phyloP scores from a whole-genome alignment of 78 protist genomes.

The Dictyostelium citrinum region DNA sequence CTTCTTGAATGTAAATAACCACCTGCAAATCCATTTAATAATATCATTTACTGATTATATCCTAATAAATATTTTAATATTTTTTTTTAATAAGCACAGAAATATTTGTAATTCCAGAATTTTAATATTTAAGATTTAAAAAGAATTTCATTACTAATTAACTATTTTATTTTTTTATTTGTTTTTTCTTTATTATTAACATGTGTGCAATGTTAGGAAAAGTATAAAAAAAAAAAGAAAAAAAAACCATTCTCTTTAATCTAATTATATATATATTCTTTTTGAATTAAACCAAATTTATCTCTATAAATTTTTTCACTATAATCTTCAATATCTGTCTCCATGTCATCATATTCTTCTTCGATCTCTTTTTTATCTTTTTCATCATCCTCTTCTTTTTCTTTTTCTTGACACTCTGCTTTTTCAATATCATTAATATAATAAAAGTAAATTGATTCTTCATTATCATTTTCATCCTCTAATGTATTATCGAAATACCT shows the following conservation, averaged over 20 bases:
- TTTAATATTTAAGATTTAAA: no score
- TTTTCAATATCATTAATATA: background rate
- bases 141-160: no score
- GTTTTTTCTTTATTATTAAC: no score
- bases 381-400: background rate
- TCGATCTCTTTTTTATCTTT: background rate
- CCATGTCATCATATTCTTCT: background rate
- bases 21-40: background rate
- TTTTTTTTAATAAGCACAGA: no score
- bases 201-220: no score
- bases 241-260: no score
- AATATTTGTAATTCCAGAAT: no score
- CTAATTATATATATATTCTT: background rate
- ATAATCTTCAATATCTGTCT: background rate
- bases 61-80: no score
- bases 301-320: background rate
- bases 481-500: background rate
- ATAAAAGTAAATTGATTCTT: background rate
- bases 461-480: background rate
- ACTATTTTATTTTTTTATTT: no score
- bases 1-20: background rate
- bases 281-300: background rate
- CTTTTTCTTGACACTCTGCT: background rate
- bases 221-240: no score
- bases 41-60: background rate